A percentile compares a stretch with the other conserved stretches of the same genome.
phyloP scores from a whole-genome alignment of 345 rosid species.

The Litchi chinensis region DNA sequence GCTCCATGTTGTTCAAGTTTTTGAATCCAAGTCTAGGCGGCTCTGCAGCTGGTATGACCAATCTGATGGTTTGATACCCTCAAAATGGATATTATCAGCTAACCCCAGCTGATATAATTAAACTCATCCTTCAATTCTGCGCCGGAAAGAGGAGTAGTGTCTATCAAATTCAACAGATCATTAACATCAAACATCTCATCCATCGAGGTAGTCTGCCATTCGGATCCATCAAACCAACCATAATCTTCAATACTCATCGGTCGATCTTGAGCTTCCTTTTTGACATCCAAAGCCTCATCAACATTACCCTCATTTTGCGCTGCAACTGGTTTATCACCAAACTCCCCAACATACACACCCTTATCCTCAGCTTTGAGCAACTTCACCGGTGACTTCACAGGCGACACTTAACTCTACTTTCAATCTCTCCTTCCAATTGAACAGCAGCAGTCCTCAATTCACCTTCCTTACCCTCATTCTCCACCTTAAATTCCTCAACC shows the following conservation, averaged over 20 bases:
- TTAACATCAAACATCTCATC: conserved; percentile 65
- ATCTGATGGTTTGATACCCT: conserved; percentile 18
- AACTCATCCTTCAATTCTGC: not conserved
- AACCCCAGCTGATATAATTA: not conserved
- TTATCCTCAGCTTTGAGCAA: conserved; percentile 17
- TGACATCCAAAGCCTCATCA: not conserved
- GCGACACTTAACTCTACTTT: not conserved
- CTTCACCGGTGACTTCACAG: not conserved
- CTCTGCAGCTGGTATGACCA: conserved; percentile 23
- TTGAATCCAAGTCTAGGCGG: conserved; percentile 28
- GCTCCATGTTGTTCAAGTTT: conserved; percentile 27
- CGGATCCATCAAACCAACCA: conserved; percentile 28
- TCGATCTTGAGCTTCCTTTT: conserved; percentile 5
- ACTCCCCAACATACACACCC: conserved; percentile 9
- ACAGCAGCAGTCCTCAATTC: conserved; percentile 12
- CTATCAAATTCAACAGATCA: conserved; percentile 48
- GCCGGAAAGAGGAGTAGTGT: conserved; percentile 19
- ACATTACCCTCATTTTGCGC: not conserved
- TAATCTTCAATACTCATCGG: conserved; percentile 14
- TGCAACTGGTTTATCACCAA: conserved; percentile 18
- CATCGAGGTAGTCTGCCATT: conserved; percentile 21
- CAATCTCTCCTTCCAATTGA: not conserved
- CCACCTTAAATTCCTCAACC: conserved; percentile 33
- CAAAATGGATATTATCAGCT: not conserved
- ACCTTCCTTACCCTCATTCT: conserved; percentile 29